A percentile compares a stretch with the other conserved stretches of the same genome.
Conservation (phyloP, 208 protist genomes). For the Perkinsela sp. region DNA sequence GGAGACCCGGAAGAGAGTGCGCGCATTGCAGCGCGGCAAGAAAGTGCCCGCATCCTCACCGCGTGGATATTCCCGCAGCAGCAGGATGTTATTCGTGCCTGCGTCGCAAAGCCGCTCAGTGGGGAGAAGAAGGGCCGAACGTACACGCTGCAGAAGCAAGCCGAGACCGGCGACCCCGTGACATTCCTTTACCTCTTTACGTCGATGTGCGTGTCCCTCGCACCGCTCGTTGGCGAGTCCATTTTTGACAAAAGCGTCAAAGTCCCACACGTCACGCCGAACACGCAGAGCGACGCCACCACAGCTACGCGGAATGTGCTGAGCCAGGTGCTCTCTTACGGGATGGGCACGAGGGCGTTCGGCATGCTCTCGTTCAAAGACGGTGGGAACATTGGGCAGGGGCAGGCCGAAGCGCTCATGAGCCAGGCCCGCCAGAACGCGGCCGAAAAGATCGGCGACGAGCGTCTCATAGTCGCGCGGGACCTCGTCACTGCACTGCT, state of each 20-base stretch:
- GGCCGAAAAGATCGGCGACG: background rate
- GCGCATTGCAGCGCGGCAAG: constrained; percentile 24
- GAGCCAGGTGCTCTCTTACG: background rate
- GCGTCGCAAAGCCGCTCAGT: too few species aligned
- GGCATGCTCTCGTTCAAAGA: background rate
- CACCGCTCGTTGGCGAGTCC: background rate
- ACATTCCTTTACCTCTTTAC: background rate
- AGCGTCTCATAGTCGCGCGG: background rate
- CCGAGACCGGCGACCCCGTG: background rate
- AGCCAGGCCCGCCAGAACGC: background rate
- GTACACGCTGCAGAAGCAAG: background rate
- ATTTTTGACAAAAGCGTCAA: background rate
- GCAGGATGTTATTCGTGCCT: constrained; percentile 12
- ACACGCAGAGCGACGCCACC: background rate
- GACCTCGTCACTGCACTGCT: background rate
- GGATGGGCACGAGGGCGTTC: background rate
- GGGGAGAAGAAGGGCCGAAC: background rate
- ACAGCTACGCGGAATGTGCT: background rate
- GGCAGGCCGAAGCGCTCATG: background rate
- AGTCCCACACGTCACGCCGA: background rate
- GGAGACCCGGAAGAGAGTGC: constrained; percentile 7
- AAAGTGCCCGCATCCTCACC: constrained; percentile 28
- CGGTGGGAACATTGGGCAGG: background rate
- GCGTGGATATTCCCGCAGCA: constrained; percentile 37
- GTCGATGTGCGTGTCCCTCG: background rate